A percentile compares a stretch with the other conserved stretches of the same genome.
phyloP scores from a whole-genome alignment of 192 early-diverging fungal species.

The Geranomyces michiganensis region DNA sequence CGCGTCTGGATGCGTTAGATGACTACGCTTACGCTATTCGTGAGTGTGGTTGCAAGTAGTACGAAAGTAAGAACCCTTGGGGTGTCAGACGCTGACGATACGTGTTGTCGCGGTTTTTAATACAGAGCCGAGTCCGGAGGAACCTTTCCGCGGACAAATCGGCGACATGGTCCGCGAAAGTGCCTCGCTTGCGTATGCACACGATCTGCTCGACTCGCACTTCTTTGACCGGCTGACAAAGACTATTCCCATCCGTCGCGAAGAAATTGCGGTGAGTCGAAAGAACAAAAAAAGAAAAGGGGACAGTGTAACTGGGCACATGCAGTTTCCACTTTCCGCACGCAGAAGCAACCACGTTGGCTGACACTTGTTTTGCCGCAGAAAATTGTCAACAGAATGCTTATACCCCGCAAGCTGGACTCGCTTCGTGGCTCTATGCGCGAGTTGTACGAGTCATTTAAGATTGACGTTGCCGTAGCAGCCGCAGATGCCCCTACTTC shows the following conservation, averaged over 20 bases:
- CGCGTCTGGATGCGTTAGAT: too few relatives aligned
- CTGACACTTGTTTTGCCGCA: not conserved
- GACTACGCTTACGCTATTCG: too few relatives aligned
- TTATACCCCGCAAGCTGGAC: constrained; percentile 27
- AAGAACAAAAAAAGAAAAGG: too few relatives aligned
- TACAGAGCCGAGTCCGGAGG: not conserved
- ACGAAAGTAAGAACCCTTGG: too few relatives aligned
- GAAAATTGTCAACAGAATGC: constrained; percentile 19
- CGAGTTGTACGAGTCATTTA: constrained; percentile 25
- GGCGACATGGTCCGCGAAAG: not conserved
- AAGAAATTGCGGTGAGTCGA: not conserved
- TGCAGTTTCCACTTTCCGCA: too few relatives aligned
- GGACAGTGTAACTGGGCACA: too few relatives aligned
- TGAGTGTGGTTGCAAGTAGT: too few relatives aligned
- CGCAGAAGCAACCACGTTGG: too few relatives aligned
- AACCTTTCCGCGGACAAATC: not conserved
- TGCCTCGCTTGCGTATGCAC: not conserved
- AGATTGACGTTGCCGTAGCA: not conserved
- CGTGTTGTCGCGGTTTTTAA: too few relatives aligned
- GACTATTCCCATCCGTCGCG: constrained; percentile 22
- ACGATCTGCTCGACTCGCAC: constrained; percentile 2
- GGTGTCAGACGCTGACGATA: too few relatives aligned
- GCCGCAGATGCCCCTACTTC: not conserved
- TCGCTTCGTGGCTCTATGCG: constrained; percentile 10
- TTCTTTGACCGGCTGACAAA: constrained; percentile 27